phyloP scores from a whole-genome alignment of 306 rosid genomes.

The Rubus idaeus region DNA sequence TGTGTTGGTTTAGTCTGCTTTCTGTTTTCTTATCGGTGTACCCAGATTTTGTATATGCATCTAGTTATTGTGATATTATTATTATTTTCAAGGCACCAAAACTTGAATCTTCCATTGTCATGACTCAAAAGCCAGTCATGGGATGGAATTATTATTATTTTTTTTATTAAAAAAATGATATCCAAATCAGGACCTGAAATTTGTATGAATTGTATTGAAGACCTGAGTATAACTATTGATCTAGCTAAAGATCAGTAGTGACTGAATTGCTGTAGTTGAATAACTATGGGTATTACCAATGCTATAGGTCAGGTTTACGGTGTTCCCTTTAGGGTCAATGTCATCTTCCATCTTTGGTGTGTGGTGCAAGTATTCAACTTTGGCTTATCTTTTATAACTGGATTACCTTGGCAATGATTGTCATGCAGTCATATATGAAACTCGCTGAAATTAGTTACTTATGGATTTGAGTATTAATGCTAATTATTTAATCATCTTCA shows the following conservation, averaged over 20 bases:
- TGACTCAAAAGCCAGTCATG: neutral
- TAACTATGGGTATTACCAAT: neutral
- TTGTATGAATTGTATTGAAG: neutral
- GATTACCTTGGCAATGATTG: neutral
- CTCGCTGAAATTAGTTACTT: neutral
- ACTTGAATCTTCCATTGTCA: neutral
- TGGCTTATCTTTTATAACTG: neutral
- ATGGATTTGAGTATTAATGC: conserved; percentile 9
- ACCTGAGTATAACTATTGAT: neutral
- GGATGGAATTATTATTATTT: neutral
- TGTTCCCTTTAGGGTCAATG: neutral
- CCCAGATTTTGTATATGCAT: neutral
- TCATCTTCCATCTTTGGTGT: conserved; percentile 7
- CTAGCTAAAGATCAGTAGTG: neutral
- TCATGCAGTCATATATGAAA: conserved; percentile 7
- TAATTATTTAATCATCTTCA: conserved; percentile 40
- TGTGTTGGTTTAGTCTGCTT: neutral
- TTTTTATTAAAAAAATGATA: neutral
- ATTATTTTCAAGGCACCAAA: neutral
- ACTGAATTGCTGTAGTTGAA: neutral
- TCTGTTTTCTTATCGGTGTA: neutral
- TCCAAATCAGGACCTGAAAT: neutral
- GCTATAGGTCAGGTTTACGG: neutral
- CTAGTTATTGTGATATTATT: neutral
- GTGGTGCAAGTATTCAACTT: neutral